These are phyloP conservation scores for Moricandia moricandioides DNA, from an alignment of 345 rosid species.

Conservation along the genomic window DNA sequence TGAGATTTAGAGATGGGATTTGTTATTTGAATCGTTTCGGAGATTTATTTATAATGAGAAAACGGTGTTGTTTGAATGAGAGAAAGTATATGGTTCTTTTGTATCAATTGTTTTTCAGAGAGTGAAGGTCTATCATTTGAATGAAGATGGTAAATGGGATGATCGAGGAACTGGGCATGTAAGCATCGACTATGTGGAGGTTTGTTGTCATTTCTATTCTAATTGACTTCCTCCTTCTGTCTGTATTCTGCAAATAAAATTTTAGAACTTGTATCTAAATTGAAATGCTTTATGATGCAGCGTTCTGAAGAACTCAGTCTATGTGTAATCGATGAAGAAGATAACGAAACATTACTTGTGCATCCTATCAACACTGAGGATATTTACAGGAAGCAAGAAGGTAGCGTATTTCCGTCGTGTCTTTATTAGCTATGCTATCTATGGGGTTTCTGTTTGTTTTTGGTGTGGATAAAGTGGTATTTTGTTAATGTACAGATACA, in stretches of 20 bases:
- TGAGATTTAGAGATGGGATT: neutral
- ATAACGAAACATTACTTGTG: slow-evolving; percentile 79
- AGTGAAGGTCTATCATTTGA: slow-evolving; percentile 89
- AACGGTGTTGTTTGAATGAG: neutral
- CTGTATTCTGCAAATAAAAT: neutral
- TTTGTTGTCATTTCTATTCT: slow-evolving; percentile 43
- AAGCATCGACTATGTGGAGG: slow-evolving; percentile 87
- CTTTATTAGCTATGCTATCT: slow-evolving; percentile 1
- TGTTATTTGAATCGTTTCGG: neutral
- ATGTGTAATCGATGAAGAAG: slow-evolving; percentile 91
- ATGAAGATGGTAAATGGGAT: slow-evolving; percentile 96
- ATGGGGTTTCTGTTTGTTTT: neutral
- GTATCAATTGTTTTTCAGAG: slow-evolving; percentile 51
- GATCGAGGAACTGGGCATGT: slow-evolving; percentile 99
- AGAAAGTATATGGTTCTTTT: neutral
- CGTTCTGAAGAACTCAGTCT: slow-evolving; percentile 83
- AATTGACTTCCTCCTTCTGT: slow-evolving; percentile 8
- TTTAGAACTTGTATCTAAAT: slow-evolving; percentile 6
- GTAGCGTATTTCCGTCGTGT: slow-evolving; percentile 38
- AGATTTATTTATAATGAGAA: neutral
- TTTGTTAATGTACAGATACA: slow-evolving; percentile 55
- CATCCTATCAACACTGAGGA: slow-evolving; percentile 89
- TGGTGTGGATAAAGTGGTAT: slow-evolving; percentile 13
- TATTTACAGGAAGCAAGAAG: slow-evolving; percentile 98
- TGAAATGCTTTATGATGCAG: slow-evolving; percentile 44